phyloP scores from a whole-genome alignment of 768 basidiomycete genomes.

The Boletellus sp. region DNA sequence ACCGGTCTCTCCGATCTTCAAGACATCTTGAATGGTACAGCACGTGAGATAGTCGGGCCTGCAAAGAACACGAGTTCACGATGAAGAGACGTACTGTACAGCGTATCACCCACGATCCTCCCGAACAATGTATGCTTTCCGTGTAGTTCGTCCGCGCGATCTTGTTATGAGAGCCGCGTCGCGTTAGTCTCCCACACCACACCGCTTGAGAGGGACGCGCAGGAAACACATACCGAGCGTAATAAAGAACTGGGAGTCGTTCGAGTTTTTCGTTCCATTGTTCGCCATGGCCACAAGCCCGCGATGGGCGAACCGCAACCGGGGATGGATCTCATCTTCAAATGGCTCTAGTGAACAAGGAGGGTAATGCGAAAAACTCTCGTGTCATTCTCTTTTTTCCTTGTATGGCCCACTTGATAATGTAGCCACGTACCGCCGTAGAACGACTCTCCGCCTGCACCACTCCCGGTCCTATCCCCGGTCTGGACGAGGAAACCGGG shows the following conservation, averaged over 20 bases:
- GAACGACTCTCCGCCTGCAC: slow-evolving; percentile 90
- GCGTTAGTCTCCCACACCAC: neutral
- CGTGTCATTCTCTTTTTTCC: neutral
- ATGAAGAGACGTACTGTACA: slow-evolving; percentile 64
- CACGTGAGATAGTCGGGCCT: neutral
- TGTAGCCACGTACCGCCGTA: slow-evolving; percentile 66
- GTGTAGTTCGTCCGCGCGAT: slow-evolving; percentile 88
- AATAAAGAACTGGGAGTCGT: slow-evolving; percentile 94
- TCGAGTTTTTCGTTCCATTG: slow-evolving; percentile 78
- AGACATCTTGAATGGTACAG: slow-evolving; percentile 54
- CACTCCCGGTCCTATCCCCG: slow-evolving; percentile 89
- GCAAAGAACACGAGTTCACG: neutral
- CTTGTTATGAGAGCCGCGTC: slow-evolving; percentile 34
- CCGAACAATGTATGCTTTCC: slow-evolving; percentile 96
- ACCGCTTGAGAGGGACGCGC: neutral
- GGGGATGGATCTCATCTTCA: slow-evolving; percentile 91
- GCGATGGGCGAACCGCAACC: slow-evolving; percentile 84
- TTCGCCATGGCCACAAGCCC: slow-evolving; percentile 96
- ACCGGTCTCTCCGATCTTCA: slow-evolving; percentile 92
- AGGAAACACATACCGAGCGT: slow-evolving; percentile 63
- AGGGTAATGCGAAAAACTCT: neutral
- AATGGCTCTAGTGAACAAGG: slow-evolving; percentile 62
- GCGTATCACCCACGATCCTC: slow-evolving; percentile 80
- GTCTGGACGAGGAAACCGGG: slow-evolving; percentile 93
- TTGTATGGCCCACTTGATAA: neutral